Evolutionary conservation across 148 eudicot genomes (phyloP).

Genomic region (Chenopodium album): DNA sequence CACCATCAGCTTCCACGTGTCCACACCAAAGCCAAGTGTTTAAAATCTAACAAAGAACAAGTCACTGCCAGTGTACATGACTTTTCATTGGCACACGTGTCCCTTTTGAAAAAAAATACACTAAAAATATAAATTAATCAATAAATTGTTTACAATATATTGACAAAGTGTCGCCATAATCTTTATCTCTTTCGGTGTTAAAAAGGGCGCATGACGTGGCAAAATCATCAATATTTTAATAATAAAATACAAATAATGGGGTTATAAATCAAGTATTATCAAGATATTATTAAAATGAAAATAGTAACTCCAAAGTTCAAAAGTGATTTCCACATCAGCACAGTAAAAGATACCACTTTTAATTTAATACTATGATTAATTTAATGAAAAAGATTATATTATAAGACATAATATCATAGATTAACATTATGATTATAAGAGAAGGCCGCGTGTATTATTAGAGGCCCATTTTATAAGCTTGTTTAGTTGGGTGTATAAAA

Average conservation of each 20-base stretch:
- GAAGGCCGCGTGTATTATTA: slow-evolving; percentile 13
- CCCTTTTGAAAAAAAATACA: neutral
- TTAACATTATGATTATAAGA: neutral
- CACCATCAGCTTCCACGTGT: neutral
- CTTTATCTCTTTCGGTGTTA: slow-evolving; percentile 30
- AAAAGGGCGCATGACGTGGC: slow-evolving; percentile 21
- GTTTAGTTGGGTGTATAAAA: neutral
- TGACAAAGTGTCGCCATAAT: slow-evolving; percentile 28
- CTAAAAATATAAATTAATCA: neutral
- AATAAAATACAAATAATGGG: neutral
- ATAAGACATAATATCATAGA: neutral
- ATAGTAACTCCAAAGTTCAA: slow-evolving; percentile 9
- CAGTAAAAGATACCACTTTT: neutral
- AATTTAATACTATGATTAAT: no score
- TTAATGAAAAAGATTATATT: no score
- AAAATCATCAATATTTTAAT: neutral
- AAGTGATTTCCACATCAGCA: slow-evolving; percentile 12
- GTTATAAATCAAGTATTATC: neutral
- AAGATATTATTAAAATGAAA: neutral
- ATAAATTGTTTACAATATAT: neutral
- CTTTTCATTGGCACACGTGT: slow-evolving; percentile 3
- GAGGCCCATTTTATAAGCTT: slow-evolving; percentile 1
- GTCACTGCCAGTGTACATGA: neutral
- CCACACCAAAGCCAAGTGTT: slow-evolving; percentile 4
- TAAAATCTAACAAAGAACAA: slow-evolving; percentile 10